Evolutionary conservation across 192 early-diverging fungal genomes (phyloP).

Genomic region (Lobosporangium transversale): DNA sequence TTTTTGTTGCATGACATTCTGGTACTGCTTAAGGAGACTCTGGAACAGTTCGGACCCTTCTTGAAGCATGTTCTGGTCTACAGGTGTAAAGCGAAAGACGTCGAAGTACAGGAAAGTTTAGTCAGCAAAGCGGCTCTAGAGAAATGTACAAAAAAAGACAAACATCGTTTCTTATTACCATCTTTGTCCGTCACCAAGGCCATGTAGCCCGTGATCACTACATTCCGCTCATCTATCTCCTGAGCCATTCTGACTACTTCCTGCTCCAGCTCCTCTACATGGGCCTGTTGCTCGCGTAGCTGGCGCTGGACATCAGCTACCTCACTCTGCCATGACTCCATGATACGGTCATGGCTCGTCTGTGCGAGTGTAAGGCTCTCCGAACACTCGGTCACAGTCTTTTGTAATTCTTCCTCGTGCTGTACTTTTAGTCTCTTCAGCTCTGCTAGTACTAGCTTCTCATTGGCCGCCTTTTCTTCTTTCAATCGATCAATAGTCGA

Average conservation of each 20-base stretch:
- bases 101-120: no score
- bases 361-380: neutral
- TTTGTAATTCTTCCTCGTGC: conserved; percentile 10
- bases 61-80: conserved; percentile 16
- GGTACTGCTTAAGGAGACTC: conserved; percentile 1
- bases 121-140: no score
- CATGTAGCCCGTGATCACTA: conserved; percentile 5
- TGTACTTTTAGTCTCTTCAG: neutral
- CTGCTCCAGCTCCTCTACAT: conserved; percentile 5
- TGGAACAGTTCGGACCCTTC: neutral
- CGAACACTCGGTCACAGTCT: neutral
- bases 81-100: no score
- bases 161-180: neutral
- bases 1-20: conserved; percentile 1
- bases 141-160: neutral
- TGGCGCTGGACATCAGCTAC: neutral
- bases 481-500: conserved; percentile 29
- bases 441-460: conserved; percentile 11
- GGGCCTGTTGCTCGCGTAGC: neutral
- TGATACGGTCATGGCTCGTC: neutral
- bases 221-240: conserved; percentile 7
- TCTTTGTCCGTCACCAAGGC: conserved; percentile 4
- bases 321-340: neutral
- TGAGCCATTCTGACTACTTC: neutral
- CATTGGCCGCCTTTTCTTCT: conserved; percentile 24